Percentiles rank a stretch among this genome's conserved stretches.
Conservation (phyloP, 2,329 filamentous ascomycete genomes). For the Pleoardoris graminearum region DNA sequence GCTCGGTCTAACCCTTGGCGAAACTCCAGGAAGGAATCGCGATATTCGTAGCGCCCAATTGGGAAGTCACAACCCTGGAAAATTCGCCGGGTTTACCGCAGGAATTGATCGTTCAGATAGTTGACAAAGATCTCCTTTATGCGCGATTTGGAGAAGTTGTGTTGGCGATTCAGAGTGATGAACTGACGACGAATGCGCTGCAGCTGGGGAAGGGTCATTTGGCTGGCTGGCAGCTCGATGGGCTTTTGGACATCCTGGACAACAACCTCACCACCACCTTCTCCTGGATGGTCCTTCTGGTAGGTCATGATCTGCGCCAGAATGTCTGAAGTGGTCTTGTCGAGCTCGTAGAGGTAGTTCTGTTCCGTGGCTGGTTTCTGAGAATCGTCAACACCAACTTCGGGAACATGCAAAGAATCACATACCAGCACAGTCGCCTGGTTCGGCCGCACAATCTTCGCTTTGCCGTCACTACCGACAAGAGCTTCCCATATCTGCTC, state of each 20-base stretch:
- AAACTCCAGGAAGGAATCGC: not conserved
- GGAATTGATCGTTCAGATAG: conserved; percentile 45
- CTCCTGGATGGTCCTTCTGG: conserved; percentile 65
- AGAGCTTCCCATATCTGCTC: conserved; percentile 76
- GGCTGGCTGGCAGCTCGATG: conserved; percentile 67
- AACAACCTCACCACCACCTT: conserved; percentile 62
- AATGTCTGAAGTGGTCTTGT: conserved; percentile 77
- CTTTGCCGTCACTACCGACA: conserved; percentile 61
- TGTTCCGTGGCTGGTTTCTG: conserved; percentile 63
- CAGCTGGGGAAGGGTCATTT: conserved; percentile 72
- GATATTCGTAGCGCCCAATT: not conserved
- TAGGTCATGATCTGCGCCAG: conserved; percentile 70
- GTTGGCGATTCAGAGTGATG: conserved; percentile 71
- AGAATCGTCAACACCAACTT: conserved; percentile 6
- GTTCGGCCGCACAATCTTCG: conserved; percentile 72
- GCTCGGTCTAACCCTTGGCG: not conserved
- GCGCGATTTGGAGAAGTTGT: conserved; percentile 52
- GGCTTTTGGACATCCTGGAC: conserved; percentile 59
- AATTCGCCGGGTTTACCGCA: conserved; percentile 27
- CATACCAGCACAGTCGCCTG: conserved; percentile 68
- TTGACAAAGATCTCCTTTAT: conserved; percentile 46
- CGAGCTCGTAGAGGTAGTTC: conserved; percentile 79
- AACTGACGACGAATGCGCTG: conserved; percentile 79
- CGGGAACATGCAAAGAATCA: conserved; percentile 1
- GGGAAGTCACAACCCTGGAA: not conserved